Percentiles rank a stretch among this genome's conserved stretches.
Conservation (phyloP, 106 monocot genomes). For the Dactylorhiza incarnata region DNA sequence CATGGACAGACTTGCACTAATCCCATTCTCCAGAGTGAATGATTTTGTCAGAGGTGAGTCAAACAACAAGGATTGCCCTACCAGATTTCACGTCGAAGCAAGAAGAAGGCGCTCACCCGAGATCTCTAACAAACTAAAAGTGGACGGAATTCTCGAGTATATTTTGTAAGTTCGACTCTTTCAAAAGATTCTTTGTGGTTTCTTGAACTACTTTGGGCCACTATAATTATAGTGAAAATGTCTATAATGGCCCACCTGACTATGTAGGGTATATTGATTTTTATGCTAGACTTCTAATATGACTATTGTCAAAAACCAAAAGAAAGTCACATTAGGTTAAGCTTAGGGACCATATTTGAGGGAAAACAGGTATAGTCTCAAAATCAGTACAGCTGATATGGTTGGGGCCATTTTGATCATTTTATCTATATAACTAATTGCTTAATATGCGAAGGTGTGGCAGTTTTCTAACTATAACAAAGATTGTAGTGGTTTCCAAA, state of each 20-base stretch:
- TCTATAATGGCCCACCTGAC: neutral
- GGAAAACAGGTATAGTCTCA: too few species aligned
- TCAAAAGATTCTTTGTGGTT: neutral
- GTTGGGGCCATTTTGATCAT: neutral
- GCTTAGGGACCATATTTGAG: too few species aligned
- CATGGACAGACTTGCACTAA: conserved; percentile 83
- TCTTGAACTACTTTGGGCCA: neutral
- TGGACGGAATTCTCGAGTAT: conserved; percentile 98
- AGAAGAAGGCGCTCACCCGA: conserved; percentile 63
- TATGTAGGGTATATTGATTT: too few species aligned
- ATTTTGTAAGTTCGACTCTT: conserved; percentile 54
- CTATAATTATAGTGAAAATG: neutral
- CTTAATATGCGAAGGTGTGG: neutral
- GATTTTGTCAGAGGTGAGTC: conserved; percentile 96
- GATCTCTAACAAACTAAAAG: conserved; percentile 70
- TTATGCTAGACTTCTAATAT: too few species aligned
- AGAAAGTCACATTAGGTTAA: too few species aligned
- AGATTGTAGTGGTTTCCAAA: neutral
- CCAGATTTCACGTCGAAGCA: conserved; percentile 92
- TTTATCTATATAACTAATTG: neutral
- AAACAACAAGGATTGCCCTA: conserved; percentile 82
- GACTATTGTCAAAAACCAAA: too few species aligned
- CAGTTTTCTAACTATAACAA: neutral
- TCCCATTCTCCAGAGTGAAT: conserved; percentile 76
- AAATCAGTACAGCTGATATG: neutral